Evolutionary conservation across 2,329 filamentous ascomycete species (phyloP).

Genomic region (Paradendryphiella salina): DNA sequence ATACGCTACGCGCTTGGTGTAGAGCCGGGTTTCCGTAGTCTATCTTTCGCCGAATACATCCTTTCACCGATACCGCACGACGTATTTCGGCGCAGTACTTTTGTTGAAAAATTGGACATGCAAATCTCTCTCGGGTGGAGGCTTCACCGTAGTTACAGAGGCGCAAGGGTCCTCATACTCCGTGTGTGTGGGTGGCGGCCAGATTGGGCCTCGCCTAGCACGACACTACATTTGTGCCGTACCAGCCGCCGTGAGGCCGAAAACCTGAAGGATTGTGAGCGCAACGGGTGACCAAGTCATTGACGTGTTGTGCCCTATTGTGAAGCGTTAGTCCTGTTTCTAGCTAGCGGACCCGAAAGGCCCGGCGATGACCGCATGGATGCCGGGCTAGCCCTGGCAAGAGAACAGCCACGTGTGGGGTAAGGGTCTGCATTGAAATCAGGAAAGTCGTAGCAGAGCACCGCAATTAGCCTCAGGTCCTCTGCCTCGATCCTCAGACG

Average conservation of each 20-base stretch:
- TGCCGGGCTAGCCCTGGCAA: constrained; percentile 3
- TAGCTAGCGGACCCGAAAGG: constrained; percentile 9
- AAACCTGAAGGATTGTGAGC: constrained; percentile 34
- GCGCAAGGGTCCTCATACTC: background rate
- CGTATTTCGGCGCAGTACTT: background rate
- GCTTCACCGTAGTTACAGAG: background rate
- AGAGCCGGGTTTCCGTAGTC: constrained; percentile 2
- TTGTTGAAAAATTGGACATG: background rate
- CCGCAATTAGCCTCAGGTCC: background rate
- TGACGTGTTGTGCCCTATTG: constrained; percentile 37
- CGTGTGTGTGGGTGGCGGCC: background rate
- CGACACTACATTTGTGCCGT: constrained; percentile 22
- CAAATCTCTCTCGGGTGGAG: background rate
- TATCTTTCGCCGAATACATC: background rate
- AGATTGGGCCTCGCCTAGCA: constrained; percentile 4
- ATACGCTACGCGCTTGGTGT: constrained; percentile 10
- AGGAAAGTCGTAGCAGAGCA: background rate
- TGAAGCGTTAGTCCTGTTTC: constrained; percentile 17
- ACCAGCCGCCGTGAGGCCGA: constrained; percentile 28
- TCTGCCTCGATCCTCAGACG: constrained; percentile 1
- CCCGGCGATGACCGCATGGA: constrained; percentile 18
- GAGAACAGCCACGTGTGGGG: constrained; percentile 12
- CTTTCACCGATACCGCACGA: background rate
- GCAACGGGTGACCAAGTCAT: constrained; percentile 39
- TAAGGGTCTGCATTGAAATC: constrained; percentile 8